A percentile compares a stretch with the other conserved stretches of the same genome.
phyloP scores from a whole-genome alignment of 2,329 filamentous ascomycete species.

The Curvularia verruculosa region DNA sequence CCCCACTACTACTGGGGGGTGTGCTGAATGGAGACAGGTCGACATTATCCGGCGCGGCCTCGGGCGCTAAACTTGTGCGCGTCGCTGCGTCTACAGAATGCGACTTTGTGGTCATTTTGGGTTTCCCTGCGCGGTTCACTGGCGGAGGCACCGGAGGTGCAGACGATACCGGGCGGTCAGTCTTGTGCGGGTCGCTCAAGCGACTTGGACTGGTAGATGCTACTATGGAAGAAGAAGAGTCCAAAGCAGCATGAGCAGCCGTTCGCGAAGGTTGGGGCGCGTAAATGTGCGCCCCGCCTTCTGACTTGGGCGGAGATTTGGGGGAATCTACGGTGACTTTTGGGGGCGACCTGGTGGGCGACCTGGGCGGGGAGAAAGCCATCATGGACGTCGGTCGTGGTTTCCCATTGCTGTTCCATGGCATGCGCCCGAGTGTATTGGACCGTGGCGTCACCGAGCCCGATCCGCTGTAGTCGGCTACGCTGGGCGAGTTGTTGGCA shows the following conservation, averaged over 20 bases:
- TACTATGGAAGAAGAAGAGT: conserved; percentile 20
- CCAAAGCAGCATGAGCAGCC: conserved; percentile 33
- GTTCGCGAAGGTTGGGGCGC: conserved; percentile 44
- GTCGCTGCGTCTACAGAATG: conserved; percentile 35
- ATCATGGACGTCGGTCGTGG: conserved; percentile 57
- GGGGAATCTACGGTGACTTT: conserved; percentile 73
- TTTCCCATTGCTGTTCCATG: conserved; percentile 46
- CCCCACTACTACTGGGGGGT: conserved; percentile 77
- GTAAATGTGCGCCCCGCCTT: conserved; percentile 34
- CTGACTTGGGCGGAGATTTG: conserved; percentile 65
- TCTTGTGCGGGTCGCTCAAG: conserved; percentile 43
- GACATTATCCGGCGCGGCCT: conserved; percentile 53
- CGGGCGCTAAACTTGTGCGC: conserved; percentile 43
- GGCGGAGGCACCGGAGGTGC: conserved; percentile 66
- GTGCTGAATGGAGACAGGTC: conserved; percentile 82
- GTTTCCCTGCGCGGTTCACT: conserved; percentile 81
- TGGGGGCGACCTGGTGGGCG: conserved; percentile 62
- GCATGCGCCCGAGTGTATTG: conserved; percentile 41
- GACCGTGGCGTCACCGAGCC: conserved; percentile 43
- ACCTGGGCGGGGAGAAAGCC: conserved; percentile 54
- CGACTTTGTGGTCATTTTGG: conserved; percentile 63
- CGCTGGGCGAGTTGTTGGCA: conserved; percentile 29
- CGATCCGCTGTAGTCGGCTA: conserved; percentile 48
- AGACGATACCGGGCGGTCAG: conserved; percentile 49
- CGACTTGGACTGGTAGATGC: conserved; percentile 34